phyloP scores from a whole-genome alignment of 2,329 filamentous ascomycete genomes.

The Epichloe scottii region DNA sequence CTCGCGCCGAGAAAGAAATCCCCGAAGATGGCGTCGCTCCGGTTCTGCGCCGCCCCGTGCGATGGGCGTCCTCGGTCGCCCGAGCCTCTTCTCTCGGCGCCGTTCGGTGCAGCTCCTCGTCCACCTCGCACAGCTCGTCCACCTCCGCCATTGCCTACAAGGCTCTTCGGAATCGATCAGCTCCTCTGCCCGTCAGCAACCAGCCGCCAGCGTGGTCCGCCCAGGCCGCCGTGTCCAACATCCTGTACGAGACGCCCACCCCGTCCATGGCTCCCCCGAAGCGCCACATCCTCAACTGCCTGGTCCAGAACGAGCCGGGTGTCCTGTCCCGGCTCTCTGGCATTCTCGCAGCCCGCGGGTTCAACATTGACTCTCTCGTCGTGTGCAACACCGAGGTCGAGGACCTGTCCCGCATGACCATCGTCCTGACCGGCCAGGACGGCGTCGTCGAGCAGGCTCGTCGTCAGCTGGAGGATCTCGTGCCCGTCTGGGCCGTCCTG shows the following conservation, averaged over 20 bases:
- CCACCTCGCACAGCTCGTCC: constrained; percentile 51
- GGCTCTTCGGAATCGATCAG: constrained; percentile 80
- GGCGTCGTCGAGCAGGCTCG: constrained; percentile 95
- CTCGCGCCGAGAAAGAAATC: neutral
- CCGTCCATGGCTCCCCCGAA: constrained; percentile 76
- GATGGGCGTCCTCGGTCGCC: constrained; percentile 19
- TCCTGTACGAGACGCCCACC: constrained; percentile 93
- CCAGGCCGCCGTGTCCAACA: constrained; percentile 90
- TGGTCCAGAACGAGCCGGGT: constrained; percentile 97
- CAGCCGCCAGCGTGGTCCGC: constrained; percentile 73
- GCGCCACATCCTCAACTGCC: constrained; percentile 92
- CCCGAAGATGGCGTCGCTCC: constrained; percentile 32
- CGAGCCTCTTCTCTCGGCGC: constrained; percentile 17
- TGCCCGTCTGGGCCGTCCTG: constrained; percentile 95
- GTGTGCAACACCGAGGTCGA: constrained; percentile 97
- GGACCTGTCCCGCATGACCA: constrained; percentile 96
- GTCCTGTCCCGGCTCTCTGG: constrained; percentile 93
- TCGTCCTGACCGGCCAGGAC: constrained; percentile 90
- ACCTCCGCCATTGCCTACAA: constrained; percentile 96
- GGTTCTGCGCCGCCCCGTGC: constrained; percentile 28
- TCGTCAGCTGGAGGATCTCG: constrained; percentile 87
- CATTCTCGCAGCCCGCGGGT: constrained; percentile 87
- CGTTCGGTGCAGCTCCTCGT: constrained; percentile 27
- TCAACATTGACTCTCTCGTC: constrained; percentile 98
- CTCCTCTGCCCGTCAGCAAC: constrained; percentile 68